phyloP scores from a whole-genome alignment of 768 basidiomycete species.

The Boletus tylopilopsis region DNA sequence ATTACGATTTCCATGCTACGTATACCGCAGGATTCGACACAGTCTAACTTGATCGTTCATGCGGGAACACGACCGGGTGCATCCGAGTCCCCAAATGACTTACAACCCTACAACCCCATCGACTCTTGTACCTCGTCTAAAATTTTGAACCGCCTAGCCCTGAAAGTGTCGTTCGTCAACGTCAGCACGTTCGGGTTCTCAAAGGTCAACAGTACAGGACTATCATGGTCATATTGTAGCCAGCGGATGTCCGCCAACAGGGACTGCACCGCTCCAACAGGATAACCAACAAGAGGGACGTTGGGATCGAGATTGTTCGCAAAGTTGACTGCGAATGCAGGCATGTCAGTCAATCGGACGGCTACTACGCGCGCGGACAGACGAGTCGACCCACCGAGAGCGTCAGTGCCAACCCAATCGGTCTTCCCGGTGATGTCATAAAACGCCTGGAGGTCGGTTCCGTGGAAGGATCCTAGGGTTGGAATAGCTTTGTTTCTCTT shows the following conservation, averaged over 20 bases:
- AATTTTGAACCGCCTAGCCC: slow-evolving; percentile 1
- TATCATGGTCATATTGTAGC: neutral
- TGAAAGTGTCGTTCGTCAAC: slow-evolving; percentile 9
- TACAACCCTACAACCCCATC: slow-evolving; percentile 7
- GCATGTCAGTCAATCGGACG: neutral
- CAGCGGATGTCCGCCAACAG: slow-evolving; percentile 5
- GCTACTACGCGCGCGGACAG: neutral
- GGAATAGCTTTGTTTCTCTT: neutral
- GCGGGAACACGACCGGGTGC: no score
- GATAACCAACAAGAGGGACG: slow-evolving; percentile 5
- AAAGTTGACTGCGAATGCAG: slow-evolving; percentile 11
- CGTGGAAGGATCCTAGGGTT: slow-evolving; percentile 18
- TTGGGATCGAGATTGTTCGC: slow-evolving; percentile 13
- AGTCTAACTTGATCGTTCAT: no score
- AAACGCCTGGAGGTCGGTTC: slow-evolving; percentile 16
- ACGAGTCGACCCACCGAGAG: slow-evolving; percentile 1
- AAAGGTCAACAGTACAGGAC: slow-evolving; percentile 6
- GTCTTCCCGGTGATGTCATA: slow-evolving; percentile 5
- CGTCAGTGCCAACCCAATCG: slow-evolving; percentile 15
- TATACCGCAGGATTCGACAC: no score
- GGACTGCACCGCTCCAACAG: slow-evolving; percentile 8
- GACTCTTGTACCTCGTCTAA: slow-evolving; percentile 8
- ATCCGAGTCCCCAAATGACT: no score
- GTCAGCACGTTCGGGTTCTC: slow-evolving; percentile 12
- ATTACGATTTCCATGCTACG: no score